These are phyloP conservation scores for Hordeum pubiflorum DNA, from an alignment of 202 grass and related monocot genomes.

Conservation along the genomic window DNA sequence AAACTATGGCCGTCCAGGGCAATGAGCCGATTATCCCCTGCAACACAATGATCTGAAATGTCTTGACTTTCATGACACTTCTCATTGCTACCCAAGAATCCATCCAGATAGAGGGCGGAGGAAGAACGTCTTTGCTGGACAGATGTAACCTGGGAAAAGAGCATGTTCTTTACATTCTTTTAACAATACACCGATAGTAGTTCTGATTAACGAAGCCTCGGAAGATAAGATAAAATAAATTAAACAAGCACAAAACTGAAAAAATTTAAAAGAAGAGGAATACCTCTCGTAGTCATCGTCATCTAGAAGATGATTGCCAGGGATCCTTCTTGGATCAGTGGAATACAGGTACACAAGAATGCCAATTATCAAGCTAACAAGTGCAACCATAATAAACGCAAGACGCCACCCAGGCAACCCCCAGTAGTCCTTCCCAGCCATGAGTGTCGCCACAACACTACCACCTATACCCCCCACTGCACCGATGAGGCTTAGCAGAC, in stretches of 20 bases:
- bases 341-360: slow-evolving; percentile 76
- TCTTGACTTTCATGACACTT: slow-evolving; percentile 82
- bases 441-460: slow-evolving; percentile 77
- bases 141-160: slow-evolving; percentile 42
- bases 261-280: background rate
- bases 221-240: background rate
- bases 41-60: slow-evolving; percentile 93
- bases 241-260: background rate
- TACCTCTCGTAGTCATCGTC: slow-evolving; percentile 64
- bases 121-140: slow-evolving; percentile 46
- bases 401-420: slow-evolving; percentile 80
- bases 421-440: slow-evolving; percentile 68
- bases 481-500: slow-evolving; percentile 76
- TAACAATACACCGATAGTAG: background rate
- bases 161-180: background rate
- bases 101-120: slow-evolving; percentile 56
- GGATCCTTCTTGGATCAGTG: slow-evolving; percentile 64
- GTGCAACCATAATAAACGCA: slow-evolving; percentile 78
- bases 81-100: slow-evolving; percentile 64
- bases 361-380: slow-evolving; percentile 77
- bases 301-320: slow-evolving; percentile 26
- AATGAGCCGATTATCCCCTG: slow-evolving; percentile 87
- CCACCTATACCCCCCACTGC: slow-evolving; percentile 83
- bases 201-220: background rate
- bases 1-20: slow-evolving; percentile 90